Evolutionary conservation across 73 alveolate genomes (phyloP), one percentile per base, ranked within the genome.

Genomic region (Diophrys sp.): DNA sequence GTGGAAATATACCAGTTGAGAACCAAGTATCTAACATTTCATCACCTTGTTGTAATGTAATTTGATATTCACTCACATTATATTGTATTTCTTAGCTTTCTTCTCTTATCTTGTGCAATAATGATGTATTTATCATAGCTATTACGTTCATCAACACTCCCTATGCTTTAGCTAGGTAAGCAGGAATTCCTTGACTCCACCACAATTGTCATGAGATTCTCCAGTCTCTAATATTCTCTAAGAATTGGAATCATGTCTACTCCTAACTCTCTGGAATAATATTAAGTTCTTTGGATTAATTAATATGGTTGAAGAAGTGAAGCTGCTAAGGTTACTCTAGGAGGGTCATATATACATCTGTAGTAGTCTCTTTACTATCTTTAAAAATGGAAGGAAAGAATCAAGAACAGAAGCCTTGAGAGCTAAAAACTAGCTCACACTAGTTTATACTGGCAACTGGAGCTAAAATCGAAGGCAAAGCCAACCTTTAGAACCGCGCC

Each of bases 101-200:
- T 90, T 92, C 74, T 98, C 34, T 91, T 93, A 67, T 78, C 79
- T 82, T 97, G 89, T 0, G 97, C 99, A 25, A 87, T 94, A 27
- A 91, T 88, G 96, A 96, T 95, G 90, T 95, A 95, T 14, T 95
- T 95, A 55, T 89, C 85, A 80, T 86, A 33, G 1, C 91, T 74
- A 56, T 94, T 98, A 24, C 97, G 98, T 55, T 88, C 44, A 56
- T 83, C 70, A 91, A 85, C 31, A 87, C 92, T 44, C 96, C 98
- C 29, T 92, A 89, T 32, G 95, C 89, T 31, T 86, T 94, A 57
- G 88, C 98, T 75, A 92, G 71, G 91, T 92, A 98, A 29, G 99
- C 99, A 0, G 99, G 99, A 57, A 96, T 93, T 87, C 98, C 93
- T 86, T 98, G 99, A 18, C 99, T 99, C 99, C 99, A 98, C 99